Conservation (phyloP, 2,329 filamentous ascomycete genomes). For the Curvularia verruculosa region DNA sequence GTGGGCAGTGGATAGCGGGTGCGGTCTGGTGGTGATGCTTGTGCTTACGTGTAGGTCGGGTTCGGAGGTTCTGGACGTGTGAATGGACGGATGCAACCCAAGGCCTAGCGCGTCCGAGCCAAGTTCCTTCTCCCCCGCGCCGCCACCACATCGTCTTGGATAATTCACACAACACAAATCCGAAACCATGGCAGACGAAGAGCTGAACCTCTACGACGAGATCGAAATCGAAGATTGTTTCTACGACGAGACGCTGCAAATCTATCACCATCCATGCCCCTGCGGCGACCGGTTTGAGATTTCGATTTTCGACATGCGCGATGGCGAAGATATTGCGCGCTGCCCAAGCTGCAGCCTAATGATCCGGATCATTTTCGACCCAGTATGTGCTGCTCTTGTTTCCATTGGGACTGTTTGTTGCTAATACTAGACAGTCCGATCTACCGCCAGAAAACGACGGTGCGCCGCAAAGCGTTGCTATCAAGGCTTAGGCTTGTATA, state of each 20-base stretch:
- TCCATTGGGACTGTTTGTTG: neutral
- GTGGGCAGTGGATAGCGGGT: neutral
- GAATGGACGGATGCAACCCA: conserved; percentile 13
- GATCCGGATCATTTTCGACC: conserved; percentile 92
- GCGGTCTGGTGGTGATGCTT: neutral
- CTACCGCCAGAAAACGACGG: conserved; percentile 38
- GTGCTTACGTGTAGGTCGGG: neutral
- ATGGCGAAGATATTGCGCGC: conserved; percentile 92
- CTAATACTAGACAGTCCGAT: conserved; percentile 35
- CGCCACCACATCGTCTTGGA: conserved; percentile 3
- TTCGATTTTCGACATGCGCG: conserved; percentile 78
- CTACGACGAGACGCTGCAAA: conserved; percentile 89
- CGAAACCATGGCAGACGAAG: conserved; percentile 43
- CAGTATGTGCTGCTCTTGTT: conserved; percentile 59
- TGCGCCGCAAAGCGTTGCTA: conserved; percentile 30
- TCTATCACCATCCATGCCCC: conserved; percentile 96
- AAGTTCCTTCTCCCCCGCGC: conserved; percentile 16
- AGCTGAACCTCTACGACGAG: conserved; percentile 85
- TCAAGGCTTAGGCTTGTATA: conserved; percentile 30
- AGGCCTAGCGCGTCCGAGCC: conserved; percentile 20
- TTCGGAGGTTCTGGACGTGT: conserved; percentile 10
- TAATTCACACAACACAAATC: neutral
- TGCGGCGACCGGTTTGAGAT: conserved; percentile 98
- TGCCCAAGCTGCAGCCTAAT: conserved; percentile 97
- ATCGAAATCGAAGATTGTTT: conserved; percentile 95